phyloP scores from a whole-genome alignment of 2,329 filamentous ascomycete genomes.

The Eurotiales sp. region DNA sequence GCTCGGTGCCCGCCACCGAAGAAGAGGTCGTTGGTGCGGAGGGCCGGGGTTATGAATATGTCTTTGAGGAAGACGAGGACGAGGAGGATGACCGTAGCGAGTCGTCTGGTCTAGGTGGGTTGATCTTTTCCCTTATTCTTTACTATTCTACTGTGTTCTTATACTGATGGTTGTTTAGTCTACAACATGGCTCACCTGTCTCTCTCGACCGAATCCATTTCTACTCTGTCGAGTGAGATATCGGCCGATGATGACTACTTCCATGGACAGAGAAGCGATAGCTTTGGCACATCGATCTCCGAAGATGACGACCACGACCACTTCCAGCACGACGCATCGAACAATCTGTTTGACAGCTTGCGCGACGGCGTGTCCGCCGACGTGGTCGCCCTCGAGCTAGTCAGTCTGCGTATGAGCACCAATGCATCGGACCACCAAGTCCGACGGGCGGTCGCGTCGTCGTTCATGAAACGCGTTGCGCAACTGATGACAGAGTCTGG shows the following conservation, averaged over 20 bases:
- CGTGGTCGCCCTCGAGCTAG: conserved; percentile 91
- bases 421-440: conserved; percentile 89
- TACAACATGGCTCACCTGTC: conserved; percentile 50
- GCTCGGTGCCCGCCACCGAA: conserved; percentile 45
- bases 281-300: conserved; percentile 70
- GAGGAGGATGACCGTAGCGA: conserved; percentile 63
- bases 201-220: conserved; percentile 55
- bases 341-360: conserved; percentile 81
- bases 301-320: conserved; percentile 54
- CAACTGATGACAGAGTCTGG: conserved; percentile 58
- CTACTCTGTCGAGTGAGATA: conserved; percentile 58
- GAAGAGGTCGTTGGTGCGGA: conserved; percentile 53
- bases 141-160: too few species aligned
- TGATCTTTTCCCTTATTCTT: neutral
- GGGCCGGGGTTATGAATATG: conserved; percentile 62
- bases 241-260: conserved; percentile 36
- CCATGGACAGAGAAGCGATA: conserved; percentile 60
- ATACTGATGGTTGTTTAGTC: conserved; percentile 32
- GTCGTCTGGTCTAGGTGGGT: conserved; percentile 43
- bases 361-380: conserved; percentile 67
- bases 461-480: conserved; percentile 76
- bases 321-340: conserved; percentile 84
- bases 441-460: conserved; percentile 76
- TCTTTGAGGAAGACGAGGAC: conserved; percentile 63
- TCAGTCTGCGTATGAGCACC: conserved; percentile 83